Conservation (phyloP, 768 basidiomycete genomes). For the Russula abietina region DNA sequence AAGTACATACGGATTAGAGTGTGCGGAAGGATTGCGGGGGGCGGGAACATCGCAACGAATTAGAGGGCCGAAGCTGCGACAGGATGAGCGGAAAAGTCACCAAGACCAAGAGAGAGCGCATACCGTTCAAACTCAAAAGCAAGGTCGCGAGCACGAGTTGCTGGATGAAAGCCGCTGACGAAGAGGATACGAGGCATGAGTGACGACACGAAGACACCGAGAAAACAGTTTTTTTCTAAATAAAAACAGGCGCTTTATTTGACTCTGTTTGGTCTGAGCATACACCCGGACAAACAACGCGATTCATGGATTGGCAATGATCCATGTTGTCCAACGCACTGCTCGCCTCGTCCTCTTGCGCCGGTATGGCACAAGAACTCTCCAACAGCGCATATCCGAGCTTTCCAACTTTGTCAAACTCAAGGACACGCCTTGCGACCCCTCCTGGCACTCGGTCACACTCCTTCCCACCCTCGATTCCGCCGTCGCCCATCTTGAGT, state of each 20-base stretch:
- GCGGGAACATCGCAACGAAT: slow-evolving; percentile 89
- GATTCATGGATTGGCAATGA: not conserved
- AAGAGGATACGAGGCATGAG: slow-evolving; percentile 78
- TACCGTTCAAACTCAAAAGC: slow-evolving; percentile 87
- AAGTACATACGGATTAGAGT: slow-evolving; percentile 74
- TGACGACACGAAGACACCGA: not conserved
- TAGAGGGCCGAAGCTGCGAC: slow-evolving; percentile 65
- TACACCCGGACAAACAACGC: slow-evolving; percentile 1
- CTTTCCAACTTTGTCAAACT: not conserved
- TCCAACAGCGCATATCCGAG: not conserved
- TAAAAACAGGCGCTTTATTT: not conserved
- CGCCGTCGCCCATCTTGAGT: slow-evolving; percentile 1
- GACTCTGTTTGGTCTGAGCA: not conserved
- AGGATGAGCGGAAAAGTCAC: not conserved
- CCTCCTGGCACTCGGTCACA: not conserved
- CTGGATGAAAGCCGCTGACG: slow-evolving; percentile 77
- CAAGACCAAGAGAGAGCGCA: slow-evolving; percentile 3
- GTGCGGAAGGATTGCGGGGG: slow-evolving; percentile 68
- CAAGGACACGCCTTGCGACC: not conserved
- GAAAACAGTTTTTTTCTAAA: not conserved
- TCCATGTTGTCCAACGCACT: not conserved
- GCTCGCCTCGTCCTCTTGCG: not conserved
- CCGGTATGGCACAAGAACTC: not conserved
- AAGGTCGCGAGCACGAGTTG: slow-evolving; percentile 77
- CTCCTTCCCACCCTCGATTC: slow-evolving; percentile 1